phyloP scores from a whole-genome alignment of 805 yeast species.

The Ogataea chonburiensis region DNA sequence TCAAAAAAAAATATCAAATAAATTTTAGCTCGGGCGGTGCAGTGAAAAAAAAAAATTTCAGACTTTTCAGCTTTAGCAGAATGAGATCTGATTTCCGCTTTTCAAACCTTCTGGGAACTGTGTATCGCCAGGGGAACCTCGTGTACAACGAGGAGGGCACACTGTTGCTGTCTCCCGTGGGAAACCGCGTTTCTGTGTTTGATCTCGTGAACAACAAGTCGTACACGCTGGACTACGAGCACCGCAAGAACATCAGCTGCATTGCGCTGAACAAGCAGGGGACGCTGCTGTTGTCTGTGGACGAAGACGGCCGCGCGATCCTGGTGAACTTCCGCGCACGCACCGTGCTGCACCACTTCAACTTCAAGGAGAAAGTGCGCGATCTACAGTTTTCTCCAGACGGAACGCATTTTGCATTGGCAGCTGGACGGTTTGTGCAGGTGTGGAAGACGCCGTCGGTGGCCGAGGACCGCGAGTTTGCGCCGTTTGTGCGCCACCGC shows the following conservation, averaged over 20 bases:
- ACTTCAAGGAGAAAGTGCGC: conserved; percentile 75
- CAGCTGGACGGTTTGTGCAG: conserved; percentile 77
- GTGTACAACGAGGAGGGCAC: conserved; percentile 85
- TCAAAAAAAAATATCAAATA: conserved; percentile 2
- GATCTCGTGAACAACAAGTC: conserved; percentile 82
- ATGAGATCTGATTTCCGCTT: conserved; percentile 92
- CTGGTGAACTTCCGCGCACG: conserved; percentile 81
- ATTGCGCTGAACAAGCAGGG: conserved; percentile 83
- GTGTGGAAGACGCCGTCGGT: conserved; percentile 89
- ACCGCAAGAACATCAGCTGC: conserved; percentile 75
- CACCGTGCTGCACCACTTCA: conserved; percentile 89
- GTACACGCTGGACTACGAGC: conserved; percentile 89
- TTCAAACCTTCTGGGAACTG: conserved; percentile 89
- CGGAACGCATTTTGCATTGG: conserved; percentile 84
- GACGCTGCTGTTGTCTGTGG: conserved; percentile 77
- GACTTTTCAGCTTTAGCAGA: background rate
- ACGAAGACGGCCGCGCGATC: conserved; percentile 90
- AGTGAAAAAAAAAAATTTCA: conserved; percentile 10
- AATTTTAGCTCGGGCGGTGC: conserved; percentile 7
- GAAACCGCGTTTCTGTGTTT: conserved; percentile 86
- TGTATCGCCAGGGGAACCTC: conserved; percentile 89
- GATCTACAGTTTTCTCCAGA: conserved; percentile 85
- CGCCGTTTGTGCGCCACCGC: conserved; percentile 90
- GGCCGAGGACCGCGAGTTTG: conserved; percentile 85
- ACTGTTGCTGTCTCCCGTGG: conserved; percentile 84